Evolutionary conservation across 208 protist species (phyloP).

Genomic region (Endotrypanum monterogeii): DNA sequence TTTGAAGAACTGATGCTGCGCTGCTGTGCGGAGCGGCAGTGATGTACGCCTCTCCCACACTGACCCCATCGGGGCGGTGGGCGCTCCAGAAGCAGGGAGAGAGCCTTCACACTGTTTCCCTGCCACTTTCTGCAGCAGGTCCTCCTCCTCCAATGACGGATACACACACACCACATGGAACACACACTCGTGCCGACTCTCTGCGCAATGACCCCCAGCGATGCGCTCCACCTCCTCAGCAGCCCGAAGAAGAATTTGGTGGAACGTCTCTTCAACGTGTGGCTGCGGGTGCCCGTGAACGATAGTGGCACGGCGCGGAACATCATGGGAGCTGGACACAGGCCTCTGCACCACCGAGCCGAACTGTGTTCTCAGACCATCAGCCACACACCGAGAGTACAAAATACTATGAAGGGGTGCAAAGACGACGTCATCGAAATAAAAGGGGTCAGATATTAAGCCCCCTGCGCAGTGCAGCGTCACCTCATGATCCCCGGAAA

Average conservation of each 20-base stretch:
- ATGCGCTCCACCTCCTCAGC: slow-evolving; percentile 20
- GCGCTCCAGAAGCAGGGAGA: neutral
- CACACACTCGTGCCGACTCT: slow-evolving; percentile 15
- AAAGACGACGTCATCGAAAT: slow-evolving; percentile 11
- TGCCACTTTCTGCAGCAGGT: neutral
- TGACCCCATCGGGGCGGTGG: neutral
- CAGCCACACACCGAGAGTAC: slow-evolving; percentile 8
- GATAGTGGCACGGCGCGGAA: slow-evolving; percentile 8
- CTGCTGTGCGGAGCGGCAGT: slow-evolving; percentile 5
- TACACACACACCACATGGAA: slow-evolving; percentile 16
- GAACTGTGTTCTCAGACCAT: slow-evolving; percentile 11
- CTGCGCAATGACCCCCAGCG: slow-evolving; percentile 1
- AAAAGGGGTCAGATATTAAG: slow-evolving; percentile 11
- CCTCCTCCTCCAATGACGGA: slow-evolving; percentile 21
- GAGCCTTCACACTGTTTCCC: neutral
- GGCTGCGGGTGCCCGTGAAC: slow-evolving; percentile 12
- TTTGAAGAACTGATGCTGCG: slow-evolving; percentile 14
- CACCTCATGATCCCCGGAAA: slow-evolving; percentile 6
- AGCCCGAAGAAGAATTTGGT: slow-evolving; percentile 13
- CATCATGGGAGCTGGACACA: neutral
- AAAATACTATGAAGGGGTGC: slow-evolving; percentile 10
- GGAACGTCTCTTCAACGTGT: slow-evolving; percentile 4
- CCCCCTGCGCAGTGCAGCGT: slow-evolving; percentile 25
- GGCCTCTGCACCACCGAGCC: slow-evolving; percentile 8
- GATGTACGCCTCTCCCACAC: slow-evolving; percentile 14